Conservation (phyloP, 225 moss, liverwort and hornwort genomes). For the Polytrichum formosum region DNA sequence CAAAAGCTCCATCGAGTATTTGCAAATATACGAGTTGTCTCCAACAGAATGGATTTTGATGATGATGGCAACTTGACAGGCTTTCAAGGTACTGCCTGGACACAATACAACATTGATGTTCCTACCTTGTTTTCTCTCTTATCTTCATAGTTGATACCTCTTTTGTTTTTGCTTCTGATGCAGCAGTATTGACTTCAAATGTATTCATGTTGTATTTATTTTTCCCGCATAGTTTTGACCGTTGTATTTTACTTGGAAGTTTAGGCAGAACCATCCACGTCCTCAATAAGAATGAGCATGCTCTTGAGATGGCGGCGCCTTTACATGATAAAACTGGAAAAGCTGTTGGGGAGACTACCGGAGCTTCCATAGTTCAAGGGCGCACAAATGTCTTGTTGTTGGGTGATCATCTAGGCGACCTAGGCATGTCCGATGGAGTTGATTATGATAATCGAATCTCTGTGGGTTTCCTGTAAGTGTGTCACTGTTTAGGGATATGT, state of each 20-base stretch:
- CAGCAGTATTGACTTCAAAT: too few relatives aligned
- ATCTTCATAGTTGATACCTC: background rate
- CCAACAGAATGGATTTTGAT: conserved; percentile 74
- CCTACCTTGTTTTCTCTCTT: background rate
- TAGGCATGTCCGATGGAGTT: conserved; percentile 83
- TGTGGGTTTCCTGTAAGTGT: conserved; percentile 67
- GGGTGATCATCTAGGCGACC: conserved; percentile 84
- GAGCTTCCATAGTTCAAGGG: conserved; percentile 65
- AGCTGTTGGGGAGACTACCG: conserved; percentile 29
- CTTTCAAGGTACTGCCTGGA: conserved; percentile 40
- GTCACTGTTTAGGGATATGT: background rate
- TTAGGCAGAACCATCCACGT: conserved; percentile 73
- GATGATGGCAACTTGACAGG: conserved; percentile 54
- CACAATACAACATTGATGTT: background rate
- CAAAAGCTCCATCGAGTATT: conserved; percentile 74
- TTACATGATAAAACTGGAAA: conserved; percentile 59
- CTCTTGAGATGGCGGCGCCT: conserved; percentile 75
- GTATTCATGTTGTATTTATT: too few relatives aligned
- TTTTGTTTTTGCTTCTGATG: too few relatives aligned
- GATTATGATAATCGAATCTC: conserved; percentile 72
- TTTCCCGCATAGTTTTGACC: too few relatives aligned
- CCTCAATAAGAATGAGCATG: conserved; percentile 80
- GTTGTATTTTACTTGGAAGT: background rate
- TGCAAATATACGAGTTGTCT: conserved; percentile 68
- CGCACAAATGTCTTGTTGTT: conserved; percentile 72